A percentile compares a stretch with the other conserved stretches of the same genome.
Evolutionary conservation across 352 stramenopile species (phyloP).

Genomic region (Phytophthora fragariae): DNA sequence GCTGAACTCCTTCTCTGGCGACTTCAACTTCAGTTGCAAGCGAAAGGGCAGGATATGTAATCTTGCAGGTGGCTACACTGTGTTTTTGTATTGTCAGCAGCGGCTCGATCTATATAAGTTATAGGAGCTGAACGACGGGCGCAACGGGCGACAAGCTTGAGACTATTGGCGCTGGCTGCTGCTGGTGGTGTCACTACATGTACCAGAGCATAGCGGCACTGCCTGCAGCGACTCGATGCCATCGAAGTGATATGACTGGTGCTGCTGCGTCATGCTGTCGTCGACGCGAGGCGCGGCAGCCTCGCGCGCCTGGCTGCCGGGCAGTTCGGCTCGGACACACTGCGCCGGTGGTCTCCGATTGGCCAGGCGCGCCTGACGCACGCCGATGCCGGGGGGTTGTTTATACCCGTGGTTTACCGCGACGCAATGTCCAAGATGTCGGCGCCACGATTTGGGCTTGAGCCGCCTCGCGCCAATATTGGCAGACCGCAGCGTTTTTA

Average conservation of each 20-base stretch:
- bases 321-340: slow-evolving; percentile 9
- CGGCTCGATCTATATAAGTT: neutral
- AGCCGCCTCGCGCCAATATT: neutral
- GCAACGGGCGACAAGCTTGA: neutral
- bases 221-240: neutral
- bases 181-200: no score
- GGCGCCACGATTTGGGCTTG: slow-evolving; percentile 36
- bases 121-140: slow-evolving; percentile 3
- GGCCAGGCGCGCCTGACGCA: slow-evolving; percentile 13
- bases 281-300: neutral
- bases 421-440: slow-evolving; percentile 28
- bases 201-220: no score
- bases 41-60: slow-evolving; percentile 2
- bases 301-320: slow-evolving; percentile 11
- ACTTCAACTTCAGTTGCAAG: slow-evolving; percentile 10
- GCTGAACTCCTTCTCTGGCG: slow-evolving; percentile 18
- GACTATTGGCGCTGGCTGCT: no score
- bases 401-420: slow-evolving; percentile 9
- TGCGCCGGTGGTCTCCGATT: slow-evolving; percentile 19
- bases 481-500: slow-evolving; percentile 17
- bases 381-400: slow-evolving; percentile 14
- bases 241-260: slow-evolving; percentile 4
- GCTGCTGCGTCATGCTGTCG: slow-evolving; percentile 16
- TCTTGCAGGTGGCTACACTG: neutral
- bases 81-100: neutral